Conservation (phyloP, 2,329 filamentous ascomycete species). For the Pyrenochaeta sp. region DNA sequence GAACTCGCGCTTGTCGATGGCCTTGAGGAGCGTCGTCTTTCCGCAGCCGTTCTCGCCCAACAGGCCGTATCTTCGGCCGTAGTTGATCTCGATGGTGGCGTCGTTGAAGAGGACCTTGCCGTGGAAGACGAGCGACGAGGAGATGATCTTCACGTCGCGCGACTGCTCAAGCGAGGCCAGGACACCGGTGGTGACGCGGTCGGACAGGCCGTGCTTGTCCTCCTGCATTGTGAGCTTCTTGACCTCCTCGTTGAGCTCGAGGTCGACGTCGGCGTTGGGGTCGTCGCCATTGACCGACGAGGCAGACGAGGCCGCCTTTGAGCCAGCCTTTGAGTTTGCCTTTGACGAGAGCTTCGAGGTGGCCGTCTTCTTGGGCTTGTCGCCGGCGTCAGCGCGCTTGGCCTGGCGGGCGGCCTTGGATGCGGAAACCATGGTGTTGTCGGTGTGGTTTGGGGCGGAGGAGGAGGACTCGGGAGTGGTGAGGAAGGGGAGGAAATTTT, state of each 20-base stretch:
- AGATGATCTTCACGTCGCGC: conserved; percentile 97
- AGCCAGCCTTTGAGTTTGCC: conserved; percentile 67
- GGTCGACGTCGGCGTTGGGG: conserved; percentile 70
- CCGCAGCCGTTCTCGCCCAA: conserved; percentile 99
- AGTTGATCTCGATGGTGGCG: conserved; percentile 90
- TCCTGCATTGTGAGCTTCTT: conserved; percentile 90
- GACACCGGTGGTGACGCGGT: conserved; percentile 98
- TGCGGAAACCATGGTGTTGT: conserved; percentile 67
- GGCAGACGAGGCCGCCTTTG: conserved; percentile 68
- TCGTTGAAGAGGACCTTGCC: conserved; percentile 95
- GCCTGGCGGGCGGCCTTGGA: conserved; percentile 73
- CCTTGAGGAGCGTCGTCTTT: conserved; percentile 96
- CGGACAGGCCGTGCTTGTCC: conserved; percentile 94
- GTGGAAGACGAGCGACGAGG: conserved; percentile 93
- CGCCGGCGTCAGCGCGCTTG: conserved; percentile 66
- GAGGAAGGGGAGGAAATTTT: conserved; percentile 36
- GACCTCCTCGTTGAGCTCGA: conserved; percentile 73
- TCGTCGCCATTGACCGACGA: conserved; percentile 77
- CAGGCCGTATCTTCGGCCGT: conserved; percentile 90
- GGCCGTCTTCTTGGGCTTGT: conserved; percentile 77
- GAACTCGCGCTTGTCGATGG: conserved; percentile 91
- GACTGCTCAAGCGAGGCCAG: conserved; percentile 82
- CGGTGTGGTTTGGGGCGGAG: conserved; percentile 19
- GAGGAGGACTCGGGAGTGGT: conserved; percentile 25
- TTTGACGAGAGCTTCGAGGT: conserved; percentile 76